Evolutionary conservation across 116 monocot genomes (phyloP), one percentile per base, ranked within the genome.

Genomic region (Zostera marina): DNA sequence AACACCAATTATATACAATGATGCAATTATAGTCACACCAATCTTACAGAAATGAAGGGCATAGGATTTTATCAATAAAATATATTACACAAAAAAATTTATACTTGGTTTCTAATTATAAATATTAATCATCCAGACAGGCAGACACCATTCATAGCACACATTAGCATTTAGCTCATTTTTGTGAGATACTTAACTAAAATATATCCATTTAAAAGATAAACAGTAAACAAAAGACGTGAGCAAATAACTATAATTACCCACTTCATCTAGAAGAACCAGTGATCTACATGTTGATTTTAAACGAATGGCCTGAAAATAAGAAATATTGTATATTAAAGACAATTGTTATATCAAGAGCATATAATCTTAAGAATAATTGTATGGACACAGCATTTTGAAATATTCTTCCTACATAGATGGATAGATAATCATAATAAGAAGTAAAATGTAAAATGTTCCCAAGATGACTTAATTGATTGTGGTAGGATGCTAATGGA

Each of bases 181-280:
- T 48, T 8, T 19, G 8, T 48, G 48, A 48, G 48, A 19, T 48
- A 19, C 8, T 48, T 19, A 0, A 48, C 16, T 17, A 8, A 32
- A 23, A 15, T 3, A 8, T 32, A 7, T 8, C 7, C 14, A 5
- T 38, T 12, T 56, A n/a, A 32, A 56, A 26, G 26, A 32, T 12
- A 12, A 32, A 26, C 11, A 2, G 7, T 32, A 55, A 26, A 14
- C 21, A 53, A 55, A 26, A 12, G 26, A 55, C 17, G 11, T 20
- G 4, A 42, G 0, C 0, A 10, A 11, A 7, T 5, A 19, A 15
- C 8, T 42, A 22, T 42, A 21, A 5, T 17, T 26, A 56, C 56
- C 15, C 21, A 59, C 59, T 42, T 59, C 59, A 42, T 59, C 59
- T 22, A 59, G 59, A 39, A 59, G 59, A 40, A 59, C 43, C 20